Conservation (phyloP, 257 asterid genomes). For the Solanum habrochaites region DNA sequence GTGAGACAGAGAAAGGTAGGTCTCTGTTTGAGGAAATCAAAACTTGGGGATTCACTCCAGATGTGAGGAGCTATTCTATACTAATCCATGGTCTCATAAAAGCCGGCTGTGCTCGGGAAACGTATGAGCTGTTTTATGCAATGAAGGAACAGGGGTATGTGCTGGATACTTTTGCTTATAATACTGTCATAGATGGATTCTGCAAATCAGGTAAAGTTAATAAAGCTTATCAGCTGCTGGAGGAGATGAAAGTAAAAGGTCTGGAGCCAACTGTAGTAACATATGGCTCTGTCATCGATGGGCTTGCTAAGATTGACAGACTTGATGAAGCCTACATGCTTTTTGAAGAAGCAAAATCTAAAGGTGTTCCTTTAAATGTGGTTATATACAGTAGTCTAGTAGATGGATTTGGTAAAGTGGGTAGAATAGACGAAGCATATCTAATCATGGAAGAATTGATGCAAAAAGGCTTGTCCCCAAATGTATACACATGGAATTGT, state of each 20-base stretch:
- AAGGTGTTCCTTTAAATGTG: slow-evolving; percentile 49
- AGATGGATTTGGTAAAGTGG: slow-evolving; percentile 93
- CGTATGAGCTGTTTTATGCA: slow-evolving; percentile 64
- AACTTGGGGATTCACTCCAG: slow-evolving; percentile 48
- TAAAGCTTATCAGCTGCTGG: slow-evolving; percentile 92
- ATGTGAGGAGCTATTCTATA: slow-evolving; percentile 82
- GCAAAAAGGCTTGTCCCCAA: slow-evolving; percentile 66
- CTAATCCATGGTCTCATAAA: slow-evolving; percentile 81
- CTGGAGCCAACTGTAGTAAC: slow-evolving; percentile 76
- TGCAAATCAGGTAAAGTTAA: slow-evolving; percentile 90
- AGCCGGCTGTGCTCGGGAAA: slow-evolving; percentile 85
- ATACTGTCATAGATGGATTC: slow-evolving; percentile 84
- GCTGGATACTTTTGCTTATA: slow-evolving; percentile 78
- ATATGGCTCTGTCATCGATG: slow-evolving; percentile 86
- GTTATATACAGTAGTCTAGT: slow-evolving; percentile 81
- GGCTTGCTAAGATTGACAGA: slow-evolving; percentile 95
- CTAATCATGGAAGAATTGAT: slow-evolving; percentile 88
- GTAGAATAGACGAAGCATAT: slow-evolving; percentile 93
- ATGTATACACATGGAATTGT: slow-evolving; percentile 90
- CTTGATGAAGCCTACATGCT: slow-evolving; percentile 98
- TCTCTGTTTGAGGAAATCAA: slow-evolving; percentile 71
- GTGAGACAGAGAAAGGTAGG: slow-evolving; percentile 73
- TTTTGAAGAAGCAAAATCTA: slow-evolving; percentile 94
- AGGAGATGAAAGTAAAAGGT: slow-evolving; percentile 87
- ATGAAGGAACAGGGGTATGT: slow-evolving; percentile 89